Base-by-base conservation (phyloP, 257 asterid genomes). In the Solanum dulcamara region DNA sequence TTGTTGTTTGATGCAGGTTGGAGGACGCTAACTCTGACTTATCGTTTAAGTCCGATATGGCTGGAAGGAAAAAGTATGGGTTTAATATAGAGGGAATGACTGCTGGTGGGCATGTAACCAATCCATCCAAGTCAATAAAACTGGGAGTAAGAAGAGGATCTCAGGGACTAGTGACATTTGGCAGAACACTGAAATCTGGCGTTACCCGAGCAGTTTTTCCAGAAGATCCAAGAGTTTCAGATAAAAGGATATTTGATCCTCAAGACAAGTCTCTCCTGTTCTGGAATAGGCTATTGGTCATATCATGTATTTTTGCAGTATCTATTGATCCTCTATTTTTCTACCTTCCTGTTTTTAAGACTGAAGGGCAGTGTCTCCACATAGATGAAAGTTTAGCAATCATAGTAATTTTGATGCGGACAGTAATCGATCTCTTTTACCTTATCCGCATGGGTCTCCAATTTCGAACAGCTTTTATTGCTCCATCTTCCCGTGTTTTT, bases 401-500 rank as follows among this genome's bases (percentile, higher is more conserved):
- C 85, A 89, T 97, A 57, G 93, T 96, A 11, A 92, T 93, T 2
- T 89, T 94, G 80, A 86, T 95, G 83, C 92, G 99, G 88, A 90
- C 98, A 22, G 17, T 91, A 62, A 83, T 97, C 37, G 99, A 97
- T 82, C 57, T 87, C 28, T 95, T 97, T 84, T 97, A 94, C 88
- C 38, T 94, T 50, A 84, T 87, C 17, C 97, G 99, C 26, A 93
- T 97, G 86, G 88, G 87, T 89, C 93, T 97, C 59, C 99, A 97
- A 77, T 97, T 97, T 87, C 93, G 97, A 18, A 95, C 99, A 26
- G 99, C 99, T 85, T 97, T 91, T 75, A 94, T 97, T 84, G 99
- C 99, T 37, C 99, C 99, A 85, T 97, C 99, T 37, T 97, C 99
- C 89, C 95, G 99, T 77, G 98, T 97, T 74, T 97, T 97, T 91